A percentile compares a stretch with the other conserved stretches of the same genome.
Conservation (phyloP, 257 asterid genomes). For the Ophiorrhiza pumila region DNA sequence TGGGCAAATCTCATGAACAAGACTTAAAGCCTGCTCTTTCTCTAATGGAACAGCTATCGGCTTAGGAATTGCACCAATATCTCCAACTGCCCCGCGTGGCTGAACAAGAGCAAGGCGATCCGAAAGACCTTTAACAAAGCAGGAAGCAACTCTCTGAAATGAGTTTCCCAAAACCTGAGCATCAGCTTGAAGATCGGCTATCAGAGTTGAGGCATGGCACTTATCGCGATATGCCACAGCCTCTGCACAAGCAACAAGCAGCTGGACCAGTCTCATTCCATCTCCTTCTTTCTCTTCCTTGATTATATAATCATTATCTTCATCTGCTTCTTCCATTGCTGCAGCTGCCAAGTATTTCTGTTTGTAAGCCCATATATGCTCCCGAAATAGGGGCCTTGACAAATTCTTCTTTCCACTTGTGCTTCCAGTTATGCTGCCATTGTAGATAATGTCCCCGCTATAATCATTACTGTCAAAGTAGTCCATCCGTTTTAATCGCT, state of each 20-base stretch:
- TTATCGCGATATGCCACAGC: constrained; percentile 20
- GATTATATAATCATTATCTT: background rate
- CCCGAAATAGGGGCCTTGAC: constrained; percentile 11
- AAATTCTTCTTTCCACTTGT: background rate
- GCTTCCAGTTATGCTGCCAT: background rate
- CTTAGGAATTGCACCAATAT: constrained; percentile 5
- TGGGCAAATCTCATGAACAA: constrained; percentile 57
- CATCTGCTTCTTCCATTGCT: constrained; percentile 8
- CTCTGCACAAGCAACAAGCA: constrained; percentile 18
- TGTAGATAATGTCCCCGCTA: background rate
- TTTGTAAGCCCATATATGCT: constrained; percentile 11
- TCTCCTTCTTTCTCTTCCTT: background rate
- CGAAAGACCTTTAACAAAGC: constrained; percentile 15
- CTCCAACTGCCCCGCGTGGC: constrained; percentile 13
- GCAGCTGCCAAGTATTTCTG: constrained; percentile 13
- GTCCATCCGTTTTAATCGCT: constrained; percentile 2
- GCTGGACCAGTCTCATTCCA: constrained; percentile 7
- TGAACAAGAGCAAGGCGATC: constrained; percentile 15
- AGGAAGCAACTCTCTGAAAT: constrained; percentile 16
- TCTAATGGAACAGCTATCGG: background rate
- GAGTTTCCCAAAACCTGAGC: constrained; percentile 14
- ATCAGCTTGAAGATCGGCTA: constrained; percentile 11
- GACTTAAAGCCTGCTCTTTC: constrained; percentile 51
- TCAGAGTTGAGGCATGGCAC: constrained; percentile 10
- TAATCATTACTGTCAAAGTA: background rate